Evolutionary conservation across 78 protist species (phyloP).

Genomic region (Neovahlkampfia damariscottae): DNA sequence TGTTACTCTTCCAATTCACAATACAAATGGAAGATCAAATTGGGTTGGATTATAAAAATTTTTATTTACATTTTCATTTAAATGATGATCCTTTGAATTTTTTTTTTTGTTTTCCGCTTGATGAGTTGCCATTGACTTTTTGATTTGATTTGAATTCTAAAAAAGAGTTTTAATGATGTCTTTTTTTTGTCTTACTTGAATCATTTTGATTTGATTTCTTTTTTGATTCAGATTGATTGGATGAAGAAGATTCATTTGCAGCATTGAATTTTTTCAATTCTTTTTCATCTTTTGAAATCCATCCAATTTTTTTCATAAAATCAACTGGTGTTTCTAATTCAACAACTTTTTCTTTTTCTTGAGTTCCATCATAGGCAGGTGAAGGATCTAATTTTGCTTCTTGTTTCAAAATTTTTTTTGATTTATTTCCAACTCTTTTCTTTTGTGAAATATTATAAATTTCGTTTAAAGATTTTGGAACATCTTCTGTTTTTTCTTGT

Average conservation of each 20-base stretch:
- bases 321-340: not conserved
- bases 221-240: too few relatives aligned
- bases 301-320: not conserved
- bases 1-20: constrained; percentile 52
- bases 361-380: not conserved
- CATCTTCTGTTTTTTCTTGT: not conserved
- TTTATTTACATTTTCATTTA: too few relatives aligned
- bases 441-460: not conserved
- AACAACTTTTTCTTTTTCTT: not conserved
- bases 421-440: not conserved
- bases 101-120: too few relatives aligned
- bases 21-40: constrained; percentile 64
- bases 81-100: too few relatives aligned
- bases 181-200: too few relatives aligned
- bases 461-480: not conserved
- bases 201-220: too few relatives aligned
- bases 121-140: too few relatives aligned
- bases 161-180: too few relatives aligned
- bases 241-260: too few relatives aligned
- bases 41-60: constrained; percentile 58
- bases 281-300: not conserved
- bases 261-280: too few relatives aligned
- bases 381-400: not conserved
- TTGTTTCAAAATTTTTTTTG: not conserved
- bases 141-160: too few relatives aligned